These are phyloP conservation scores for Saxispiralis lemnorum DNA, from an alignment of 495 filamentous ascomycete species.

Conservation along the genomic window DNA sequence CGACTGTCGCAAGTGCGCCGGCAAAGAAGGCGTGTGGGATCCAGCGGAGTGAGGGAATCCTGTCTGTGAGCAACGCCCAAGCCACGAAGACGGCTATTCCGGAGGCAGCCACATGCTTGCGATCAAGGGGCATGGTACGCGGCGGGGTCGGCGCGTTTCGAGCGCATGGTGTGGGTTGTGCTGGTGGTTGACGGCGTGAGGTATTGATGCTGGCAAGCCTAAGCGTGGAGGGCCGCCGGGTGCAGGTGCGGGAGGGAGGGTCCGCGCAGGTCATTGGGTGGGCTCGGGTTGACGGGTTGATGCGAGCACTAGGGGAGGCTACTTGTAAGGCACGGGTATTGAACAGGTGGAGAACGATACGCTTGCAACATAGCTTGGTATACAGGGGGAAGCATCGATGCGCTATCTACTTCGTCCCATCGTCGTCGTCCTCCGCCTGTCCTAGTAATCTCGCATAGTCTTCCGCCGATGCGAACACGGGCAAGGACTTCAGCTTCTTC, in stretches of 20 bases:
- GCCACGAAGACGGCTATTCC: constrained; percentile 57
- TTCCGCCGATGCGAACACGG: constrained; percentile 79
- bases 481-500: constrained; percentile 72
- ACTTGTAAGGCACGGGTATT: no score
- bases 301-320: no score
- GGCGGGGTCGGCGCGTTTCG: not conserved
- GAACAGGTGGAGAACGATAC: no score
- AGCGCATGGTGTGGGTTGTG: constrained; percentile 4
- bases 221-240: not conserved
- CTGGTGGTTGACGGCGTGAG: no score
- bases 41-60: constrained; percentile 63
- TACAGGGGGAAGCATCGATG: no score
- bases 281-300: no score
- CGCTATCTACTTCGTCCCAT: not conserved
- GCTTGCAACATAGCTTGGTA: no score
- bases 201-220: not conserved
- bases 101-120: constrained; percentile 55
- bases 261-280: no score
- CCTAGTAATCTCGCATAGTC: constrained; percentile 82
- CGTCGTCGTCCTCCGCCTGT: constrained; percentile 40
- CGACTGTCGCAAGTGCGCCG: constrained; percentile 39
- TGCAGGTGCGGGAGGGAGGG: no score
- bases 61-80: constrained; percentile 68
- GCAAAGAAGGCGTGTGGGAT: constrained; percentile 59
- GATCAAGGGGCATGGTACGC: constrained; percentile 57